These are phyloP conservation scores for Ilex paraguariensis DNA, from an alignment of 305 asterid species.

Conservation along the genomic window DNA sequence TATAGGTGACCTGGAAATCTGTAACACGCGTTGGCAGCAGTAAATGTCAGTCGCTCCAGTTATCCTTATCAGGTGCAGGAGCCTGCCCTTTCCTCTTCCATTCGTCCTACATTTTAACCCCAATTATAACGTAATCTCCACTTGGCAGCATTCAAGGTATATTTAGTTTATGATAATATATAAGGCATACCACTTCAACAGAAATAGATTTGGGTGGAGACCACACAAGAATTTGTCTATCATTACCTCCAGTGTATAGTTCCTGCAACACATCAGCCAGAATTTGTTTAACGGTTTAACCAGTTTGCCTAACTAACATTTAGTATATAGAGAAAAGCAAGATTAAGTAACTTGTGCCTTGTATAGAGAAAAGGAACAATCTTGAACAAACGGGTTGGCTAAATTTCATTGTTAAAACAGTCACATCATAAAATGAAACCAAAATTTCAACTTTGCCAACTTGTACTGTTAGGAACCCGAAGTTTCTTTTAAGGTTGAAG, in stretches of 20 bases:
- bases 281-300: conserved; percentile 5
- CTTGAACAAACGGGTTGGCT: too few relatives aligned
- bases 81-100: conserved; percentile 38
- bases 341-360: neutral
- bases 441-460: too few relatives aligned
- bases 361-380: neutral
- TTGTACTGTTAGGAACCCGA: too few relatives aligned
- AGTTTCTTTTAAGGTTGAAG: too few relatives aligned
- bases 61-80: conserved; percentile 52
- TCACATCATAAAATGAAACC: too few relatives aligned
- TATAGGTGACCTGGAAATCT: too few relatives aligned
- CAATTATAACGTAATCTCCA: neutral
- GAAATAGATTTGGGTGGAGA: conserved; percentile 48
- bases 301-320: neutral
- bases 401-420: too few relatives aligned
- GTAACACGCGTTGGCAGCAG: neutral
- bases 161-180: neutral
- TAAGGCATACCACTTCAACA: conserved; percentile 48
- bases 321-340: too few relatives aligned
- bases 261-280: conserved; percentile 37
- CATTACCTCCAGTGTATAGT: conserved; percentile 71
- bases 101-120: conserved; percentile 47
- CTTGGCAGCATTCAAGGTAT: conserved; percentile 3
- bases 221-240: conserved; percentile 86
- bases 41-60: conserved; percentile 76